These are phyloP conservation scores for Rubia balearica DNA, from an alignment of 305 asterid genomes.

Conservation along the genomic window DNA sequence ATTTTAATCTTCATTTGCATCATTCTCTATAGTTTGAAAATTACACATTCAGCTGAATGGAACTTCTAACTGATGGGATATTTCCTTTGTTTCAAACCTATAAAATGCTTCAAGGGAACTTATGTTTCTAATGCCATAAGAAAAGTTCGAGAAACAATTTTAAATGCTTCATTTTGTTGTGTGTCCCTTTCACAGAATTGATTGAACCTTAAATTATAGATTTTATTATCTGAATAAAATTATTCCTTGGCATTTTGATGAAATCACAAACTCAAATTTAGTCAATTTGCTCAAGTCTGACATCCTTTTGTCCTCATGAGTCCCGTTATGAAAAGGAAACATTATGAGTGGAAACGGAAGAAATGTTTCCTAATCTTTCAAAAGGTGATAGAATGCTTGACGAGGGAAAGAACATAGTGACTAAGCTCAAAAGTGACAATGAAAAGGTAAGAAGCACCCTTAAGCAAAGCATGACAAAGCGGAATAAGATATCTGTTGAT, in stretches of 20 bases:
- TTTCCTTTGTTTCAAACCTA: neutral
- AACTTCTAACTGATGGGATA: neutral
- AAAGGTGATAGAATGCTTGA: constrained; percentile 53
- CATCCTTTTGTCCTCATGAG: constrained; percentile 45
- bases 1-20: no score
- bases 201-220: no score
- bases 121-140: neutral
- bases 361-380: constrained; percentile 48
- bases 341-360: constrained; percentile 61
- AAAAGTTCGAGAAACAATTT: neutral
- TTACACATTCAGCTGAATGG: no score
- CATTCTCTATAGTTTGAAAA: no score
- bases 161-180: neutral
- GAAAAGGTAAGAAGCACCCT: constrained; percentile 86
- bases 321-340: constrained; percentile 56
- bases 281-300: constrained; percentile 2
- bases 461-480: constrained; percentile 90
- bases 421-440: constrained; percentile 87
- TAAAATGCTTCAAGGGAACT: neutral
- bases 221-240: neutral
- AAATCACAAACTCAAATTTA: neutral
- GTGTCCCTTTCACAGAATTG: neutral
- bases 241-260: neutral
- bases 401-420: constrained; percentile 66
- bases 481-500: constrained; percentile 95